A percentile compares a stretch with the other conserved stretches of the same genome.
These are phyloP conservation scores for Exsudoporus floridanus DNA, from an alignment of 1,284 basidiomycete species.

Conservation along the genomic window DNA sequence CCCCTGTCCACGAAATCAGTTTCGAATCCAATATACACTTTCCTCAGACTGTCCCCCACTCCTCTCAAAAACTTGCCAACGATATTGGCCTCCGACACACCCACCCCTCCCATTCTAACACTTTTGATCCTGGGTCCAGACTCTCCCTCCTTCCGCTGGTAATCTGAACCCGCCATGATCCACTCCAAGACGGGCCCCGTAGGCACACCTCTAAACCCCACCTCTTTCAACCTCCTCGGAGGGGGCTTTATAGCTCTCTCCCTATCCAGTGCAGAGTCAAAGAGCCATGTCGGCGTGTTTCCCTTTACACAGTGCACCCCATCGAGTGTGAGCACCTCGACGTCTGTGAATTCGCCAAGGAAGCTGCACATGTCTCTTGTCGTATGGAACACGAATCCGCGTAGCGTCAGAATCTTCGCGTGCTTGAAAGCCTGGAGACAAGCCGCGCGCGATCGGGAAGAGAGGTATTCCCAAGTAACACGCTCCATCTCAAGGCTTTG, in stretches of 20 bases:
- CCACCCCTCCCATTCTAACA: constrained; percentile 33
- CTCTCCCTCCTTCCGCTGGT: constrained; percentile 9
- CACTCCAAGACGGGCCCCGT: constrained; percentile 30
- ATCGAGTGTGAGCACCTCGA: constrained; percentile 33
- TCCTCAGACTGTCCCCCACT: constrained; percentile 23
- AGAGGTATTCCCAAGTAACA: constrained; percentile 37
- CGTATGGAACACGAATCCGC: constrained; percentile 30
- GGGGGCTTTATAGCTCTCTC: constrained; percentile 19
- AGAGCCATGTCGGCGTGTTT: constrained; percentile 11
- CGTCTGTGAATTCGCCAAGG: constrained; percentile 27
- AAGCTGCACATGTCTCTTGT: constrained; percentile 31
- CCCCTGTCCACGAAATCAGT: constrained; percentile 33
- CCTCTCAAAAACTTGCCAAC: constrained; percentile 29
- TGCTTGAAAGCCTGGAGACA: constrained; percentile 30
- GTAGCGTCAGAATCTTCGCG: constrained; percentile 22
- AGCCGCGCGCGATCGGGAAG: constrained; percentile 25
- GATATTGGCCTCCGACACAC: constrained; percentile 25
- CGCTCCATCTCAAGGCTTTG: constrained; percentile 31
- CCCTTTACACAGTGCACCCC: constrained; percentile 29
- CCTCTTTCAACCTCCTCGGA: constrained; percentile 23
- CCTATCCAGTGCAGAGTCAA: constrained; percentile 1
- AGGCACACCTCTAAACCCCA: constrained; percentile 26
- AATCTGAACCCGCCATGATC: constrained; percentile 23
- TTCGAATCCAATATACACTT: constrained; percentile 33
- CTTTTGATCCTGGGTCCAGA: constrained; percentile 18